Evolutionary conservation across 495 filamentous ascomycete species (phyloP).

Genomic region (Mycothermus thermophilus): DNA sequence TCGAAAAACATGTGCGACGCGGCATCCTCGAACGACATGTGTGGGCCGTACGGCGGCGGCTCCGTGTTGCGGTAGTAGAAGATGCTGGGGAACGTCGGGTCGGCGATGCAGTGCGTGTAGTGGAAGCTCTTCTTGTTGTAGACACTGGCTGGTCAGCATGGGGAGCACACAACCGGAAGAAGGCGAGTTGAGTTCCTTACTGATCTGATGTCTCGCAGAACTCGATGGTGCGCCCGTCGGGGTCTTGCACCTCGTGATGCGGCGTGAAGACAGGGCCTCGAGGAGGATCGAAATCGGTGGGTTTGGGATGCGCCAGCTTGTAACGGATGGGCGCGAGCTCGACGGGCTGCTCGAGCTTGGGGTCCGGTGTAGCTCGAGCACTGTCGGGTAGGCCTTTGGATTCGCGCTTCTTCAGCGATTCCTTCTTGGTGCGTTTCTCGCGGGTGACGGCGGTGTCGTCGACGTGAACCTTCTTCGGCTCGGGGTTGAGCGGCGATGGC

Average conservation of each 20-base stretch:
- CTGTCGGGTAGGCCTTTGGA: constrained; percentile 43
- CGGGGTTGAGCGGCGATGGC: constrained; percentile 50
- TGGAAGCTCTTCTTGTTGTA: constrained; percentile 84
- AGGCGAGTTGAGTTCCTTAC: constrained; percentile 25
- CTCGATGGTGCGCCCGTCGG: constrained; percentile 35
- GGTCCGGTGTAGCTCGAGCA: constrained; percentile 41
- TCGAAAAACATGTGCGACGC: constrained; percentile 64
- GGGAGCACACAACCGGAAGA: not conserved
- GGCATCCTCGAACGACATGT: constrained; percentile 84
- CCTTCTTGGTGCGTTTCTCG: constrained; percentile 48
- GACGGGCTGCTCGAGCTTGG: constrained; percentile 37
- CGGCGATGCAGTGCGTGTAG: constrained; percentile 83
- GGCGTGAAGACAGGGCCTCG: constrained; percentile 39
- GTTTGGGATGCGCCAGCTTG: constrained; percentile 43
- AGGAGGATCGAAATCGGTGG: constrained; percentile 44
- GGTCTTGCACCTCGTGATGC: constrained; percentile 32
- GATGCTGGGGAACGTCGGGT: constrained; percentile 69
- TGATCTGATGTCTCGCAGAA: constrained; percentile 53
- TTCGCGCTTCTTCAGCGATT: constrained; percentile 65
- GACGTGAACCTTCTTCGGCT: constrained; percentile 28
- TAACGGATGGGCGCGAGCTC: constrained; percentile 40
- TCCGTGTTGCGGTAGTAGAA: constrained; percentile 86
- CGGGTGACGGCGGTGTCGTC: constrained; percentile 28
- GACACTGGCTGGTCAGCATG: too few relatives aligned
- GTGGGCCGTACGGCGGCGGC: constrained; percentile 60